phyloP scores from a whole-genome alignment of 2,329 filamentous ascomycete species.

The Thielaviopsis euricoi region DNA sequence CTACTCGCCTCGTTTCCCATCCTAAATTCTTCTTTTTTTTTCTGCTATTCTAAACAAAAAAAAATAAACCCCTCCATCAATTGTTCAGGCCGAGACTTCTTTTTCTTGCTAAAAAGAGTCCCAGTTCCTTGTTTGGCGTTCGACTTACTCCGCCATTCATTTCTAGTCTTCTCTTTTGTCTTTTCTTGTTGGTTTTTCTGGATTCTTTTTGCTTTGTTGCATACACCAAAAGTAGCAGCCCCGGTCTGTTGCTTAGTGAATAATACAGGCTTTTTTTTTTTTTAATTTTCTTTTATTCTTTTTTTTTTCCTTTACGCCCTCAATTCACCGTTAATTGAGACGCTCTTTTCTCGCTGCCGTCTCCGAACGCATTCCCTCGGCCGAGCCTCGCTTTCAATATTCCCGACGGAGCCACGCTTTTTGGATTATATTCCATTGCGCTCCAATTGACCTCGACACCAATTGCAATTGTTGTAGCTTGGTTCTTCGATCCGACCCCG shows the following conservation, averaged over 20 bases:
- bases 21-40: background rate
- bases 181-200: background rate
- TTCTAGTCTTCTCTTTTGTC: background rate
- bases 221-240: background rate
- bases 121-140: background rate
- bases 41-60: no score
- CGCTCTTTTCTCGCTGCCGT: background rate
- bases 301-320: background rate
- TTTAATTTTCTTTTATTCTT: background rate
- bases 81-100: background rate
- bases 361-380: conserved; percentile 8
- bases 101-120: conserved; percentile 1
- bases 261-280: background rate
- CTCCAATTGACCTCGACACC: background rate
- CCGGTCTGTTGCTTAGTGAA: background rate
- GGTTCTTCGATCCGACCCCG: background rate
- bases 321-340: background rate
- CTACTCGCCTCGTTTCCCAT: background rate
- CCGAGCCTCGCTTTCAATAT: conserved; percentile 10
- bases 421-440: background rate
- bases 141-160: conserved; percentile 11
- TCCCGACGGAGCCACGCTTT: conserved; percentile 3
- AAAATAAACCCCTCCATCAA: background rate
- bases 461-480: background rate
- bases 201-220: background rate